Evolutionary conservation across 2,329 filamentous ascomycete genomes (phyloP).

Genomic region (Fusarium nisikadoi): DNA sequence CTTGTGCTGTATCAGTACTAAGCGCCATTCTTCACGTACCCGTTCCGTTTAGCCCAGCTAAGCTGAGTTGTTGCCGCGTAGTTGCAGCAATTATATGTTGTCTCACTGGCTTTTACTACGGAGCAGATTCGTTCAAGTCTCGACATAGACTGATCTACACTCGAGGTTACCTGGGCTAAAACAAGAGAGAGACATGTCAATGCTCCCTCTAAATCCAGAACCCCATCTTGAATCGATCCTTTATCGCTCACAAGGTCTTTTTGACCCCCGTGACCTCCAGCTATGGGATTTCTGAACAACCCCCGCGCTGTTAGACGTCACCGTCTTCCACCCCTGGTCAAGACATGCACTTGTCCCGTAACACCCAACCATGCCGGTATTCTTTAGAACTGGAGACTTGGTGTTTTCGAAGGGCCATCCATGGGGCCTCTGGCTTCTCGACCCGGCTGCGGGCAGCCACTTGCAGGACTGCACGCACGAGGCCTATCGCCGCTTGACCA

Average conservation of each 20-base stretch:
- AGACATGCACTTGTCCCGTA: conserved; percentile 23
- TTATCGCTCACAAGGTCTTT: conserved; percentile 14
- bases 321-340: conserved; percentile 16
- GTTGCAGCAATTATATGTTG: conserved; percentile 18
- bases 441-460: conserved; percentile 36
- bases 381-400: conserved; percentile 30
- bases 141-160: not conserved
- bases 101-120: conserved; percentile 6
- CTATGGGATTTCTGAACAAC: conserved; percentile 18
- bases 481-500: conserved; percentile 33
- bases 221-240: conserved; percentile 13
- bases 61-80: conserved; percentile 12
- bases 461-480: conserved; percentile 34
- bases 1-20: conserved; percentile 11
- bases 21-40: not conserved
- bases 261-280: conserved; percentile 37
- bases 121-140: not conserved
- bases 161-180: not conserved
- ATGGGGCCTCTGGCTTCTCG: conserved; percentile 35
- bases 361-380: conserved; percentile 25
- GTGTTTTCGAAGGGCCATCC: conserved; percentile 21
- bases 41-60: not conserved
- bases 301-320: conserved; percentile 42
- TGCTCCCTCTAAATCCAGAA: conserved; percentile 10
- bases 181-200: conserved; percentile 10